Evolutionary conservation across 2,329 filamentous ascomycete species (phyloP).

Genomic region (Colletotrichum paranaense): DNA sequence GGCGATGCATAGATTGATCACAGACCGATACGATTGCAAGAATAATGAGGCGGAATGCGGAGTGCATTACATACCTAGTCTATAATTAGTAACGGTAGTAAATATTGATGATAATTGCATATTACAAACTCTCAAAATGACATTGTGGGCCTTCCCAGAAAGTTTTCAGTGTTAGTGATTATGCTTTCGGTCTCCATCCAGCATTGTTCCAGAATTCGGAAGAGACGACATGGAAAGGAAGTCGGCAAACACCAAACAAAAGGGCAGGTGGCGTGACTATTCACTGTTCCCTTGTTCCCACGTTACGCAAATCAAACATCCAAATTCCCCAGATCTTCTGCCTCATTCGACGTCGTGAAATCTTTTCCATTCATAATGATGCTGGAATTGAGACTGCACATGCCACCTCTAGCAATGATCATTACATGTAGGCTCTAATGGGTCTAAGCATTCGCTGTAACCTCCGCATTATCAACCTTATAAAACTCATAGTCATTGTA

Average conservation of each 20-base stretch:
- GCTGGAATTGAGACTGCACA: neutral
- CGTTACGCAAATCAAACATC: no score
- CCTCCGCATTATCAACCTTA: conserved; percentile 25
- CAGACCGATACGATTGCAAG: neutral
- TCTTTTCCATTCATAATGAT: neutral
- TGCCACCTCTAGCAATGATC: neutral
- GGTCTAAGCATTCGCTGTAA: neutral
- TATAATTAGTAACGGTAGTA: neutral
- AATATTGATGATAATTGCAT: neutral
- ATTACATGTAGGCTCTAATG: neutral
- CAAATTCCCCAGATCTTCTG: no score
- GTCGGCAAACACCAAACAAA: no score
- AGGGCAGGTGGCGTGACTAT: no score
- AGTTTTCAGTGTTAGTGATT: no score
- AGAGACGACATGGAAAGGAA: no score
- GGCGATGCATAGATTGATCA: neutral
- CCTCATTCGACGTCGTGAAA: no score
- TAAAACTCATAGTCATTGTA: conserved; percentile 53
- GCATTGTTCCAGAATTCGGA: no score
- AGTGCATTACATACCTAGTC: neutral
- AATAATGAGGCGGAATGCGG: neutral
- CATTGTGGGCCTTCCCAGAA: neutral
- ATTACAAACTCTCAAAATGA: neutral
- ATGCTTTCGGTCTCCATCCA: no score
- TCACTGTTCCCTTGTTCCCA: no score